Evolutionary conservation across 306 rosid genomes (phyloP).

Genomic region (Medicago ruthenica): DNA sequence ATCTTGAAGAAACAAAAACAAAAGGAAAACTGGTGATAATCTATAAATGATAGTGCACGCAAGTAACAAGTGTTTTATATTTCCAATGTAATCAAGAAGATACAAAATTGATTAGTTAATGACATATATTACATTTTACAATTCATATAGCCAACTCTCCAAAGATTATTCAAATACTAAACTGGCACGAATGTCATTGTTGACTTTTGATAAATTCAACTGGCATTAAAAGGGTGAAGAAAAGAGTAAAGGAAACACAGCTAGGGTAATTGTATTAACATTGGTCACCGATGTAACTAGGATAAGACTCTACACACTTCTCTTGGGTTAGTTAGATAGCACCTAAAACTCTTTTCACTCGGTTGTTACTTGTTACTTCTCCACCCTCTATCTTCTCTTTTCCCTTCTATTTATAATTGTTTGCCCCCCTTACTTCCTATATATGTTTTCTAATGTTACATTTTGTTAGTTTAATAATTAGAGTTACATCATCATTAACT

Average conservation of each 20-base stretch:
- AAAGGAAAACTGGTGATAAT: constrained; percentile 30
- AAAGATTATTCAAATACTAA: constrained; percentile 10
- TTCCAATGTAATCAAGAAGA: constrained; percentile 20
- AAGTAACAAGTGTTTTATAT: not conserved
- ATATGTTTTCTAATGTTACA: not conserved
- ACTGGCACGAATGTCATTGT: constrained; percentile 12
- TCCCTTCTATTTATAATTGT: not conserved
- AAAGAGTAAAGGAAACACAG: too few relatives aligned
- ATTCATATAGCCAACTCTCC: constrained; percentile 22
- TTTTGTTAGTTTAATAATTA: not conserved
- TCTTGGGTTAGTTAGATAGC: not conserved
- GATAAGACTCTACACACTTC: not conserved
- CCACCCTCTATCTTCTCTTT: constrained; percentile 7
- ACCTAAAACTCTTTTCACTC: not conserved
- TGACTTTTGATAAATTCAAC: not conserved
- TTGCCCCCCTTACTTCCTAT: not conserved
- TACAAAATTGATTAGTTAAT: not conserved
- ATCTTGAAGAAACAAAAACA: constrained; percentile 56
- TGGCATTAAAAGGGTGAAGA: not conserved
- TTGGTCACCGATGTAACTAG: not conserved
- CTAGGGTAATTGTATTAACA: too few relatives aligned
- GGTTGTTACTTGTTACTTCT: not conserved
- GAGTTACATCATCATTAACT: not conserved
- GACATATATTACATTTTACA: not conserved
- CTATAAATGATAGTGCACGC: not conserved